These are phyloP conservation scores for Nakazawaea sp. DNA, from an alignment of 805 yeast genomes.

Conservation along the genomic window DNA sequence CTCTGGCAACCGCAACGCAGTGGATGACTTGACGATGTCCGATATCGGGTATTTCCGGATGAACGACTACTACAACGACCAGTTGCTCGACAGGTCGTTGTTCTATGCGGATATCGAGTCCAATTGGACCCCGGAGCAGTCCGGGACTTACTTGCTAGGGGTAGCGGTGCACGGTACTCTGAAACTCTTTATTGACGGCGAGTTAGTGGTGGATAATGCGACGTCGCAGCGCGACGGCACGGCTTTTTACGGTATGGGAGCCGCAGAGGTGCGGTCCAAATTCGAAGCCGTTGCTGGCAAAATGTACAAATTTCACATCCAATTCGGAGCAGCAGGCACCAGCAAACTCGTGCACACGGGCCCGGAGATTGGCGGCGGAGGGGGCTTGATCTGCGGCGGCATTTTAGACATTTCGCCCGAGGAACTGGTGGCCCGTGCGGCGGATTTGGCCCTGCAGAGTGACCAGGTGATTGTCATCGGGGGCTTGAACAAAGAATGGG, in stretches of 20 bases:
- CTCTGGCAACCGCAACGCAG: conserved; percentile 15
- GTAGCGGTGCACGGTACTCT: conserved; percentile 48
- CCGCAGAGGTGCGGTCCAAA: conserved; percentile 39
- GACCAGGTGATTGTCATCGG: conserved; percentile 29
- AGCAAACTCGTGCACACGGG: conserved; percentile 4
- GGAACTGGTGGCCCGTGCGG: conserved; percentile 21
- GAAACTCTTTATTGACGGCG: conserved; percentile 42
- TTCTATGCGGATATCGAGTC: conserved; percentile 41
- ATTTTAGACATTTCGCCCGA: conserved; percentile 11
- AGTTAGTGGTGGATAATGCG: conserved; percentile 49
- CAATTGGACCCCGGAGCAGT: conserved; percentile 35
- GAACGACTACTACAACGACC: conserved; percentile 23
- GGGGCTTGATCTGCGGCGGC: conserved; percentile 17
- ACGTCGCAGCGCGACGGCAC: conserved; percentile 43
- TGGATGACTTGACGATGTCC: conserved; percentile 20
- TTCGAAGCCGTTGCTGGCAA: conserved; percentile 35
- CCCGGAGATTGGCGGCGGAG: conserved; percentile 14
- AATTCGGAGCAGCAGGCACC: conserved; percentile 46
- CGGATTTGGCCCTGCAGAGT: conserved; percentile 23
- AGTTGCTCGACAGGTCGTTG: conserved; percentile 15
- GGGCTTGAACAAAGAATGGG: conserved; percentile 34
- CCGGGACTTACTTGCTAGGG: conserved; percentile 47
- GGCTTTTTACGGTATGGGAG: conserved; percentile 48
- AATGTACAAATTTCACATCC: conserved; percentile 37
- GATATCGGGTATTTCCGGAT: conserved; percentile 15